Conservation (phyloP, 2,329 filamentous ascomycete species). For the Apiospora kogelbergensis region DNA sequence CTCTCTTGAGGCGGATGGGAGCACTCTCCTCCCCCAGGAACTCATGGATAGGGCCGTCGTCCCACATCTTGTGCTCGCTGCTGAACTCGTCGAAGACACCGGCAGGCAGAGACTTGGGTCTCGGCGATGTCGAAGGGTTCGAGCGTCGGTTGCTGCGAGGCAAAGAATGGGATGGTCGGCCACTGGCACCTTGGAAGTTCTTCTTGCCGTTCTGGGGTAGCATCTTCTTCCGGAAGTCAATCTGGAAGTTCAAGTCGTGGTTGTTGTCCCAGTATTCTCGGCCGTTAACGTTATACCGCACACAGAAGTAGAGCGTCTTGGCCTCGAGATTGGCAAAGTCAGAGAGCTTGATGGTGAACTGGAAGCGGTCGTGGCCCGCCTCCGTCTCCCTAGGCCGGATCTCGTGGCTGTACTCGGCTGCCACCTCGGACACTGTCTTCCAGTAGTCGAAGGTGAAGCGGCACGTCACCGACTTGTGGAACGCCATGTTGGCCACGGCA, state of each 20-base stretch:
- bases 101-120: slow-evolving; percentile 55
- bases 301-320: slow-evolving; percentile 90
- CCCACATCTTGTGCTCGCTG: slow-evolving; percentile 53
- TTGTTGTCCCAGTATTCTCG: slow-evolving; percentile 98
- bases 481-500: slow-evolving; percentile 84
- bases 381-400: slow-evolving; percentile 65
- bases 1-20: slow-evolving; percentile 68
- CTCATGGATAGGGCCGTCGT: slow-evolving; percentile 58
- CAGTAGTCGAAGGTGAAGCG: slow-evolving; percentile 97
- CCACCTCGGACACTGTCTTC: slow-evolving; percentile 96
- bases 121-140: slow-evolving; percentile 38
- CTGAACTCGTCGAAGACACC: slow-evolving; percentile 71
- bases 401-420: slow-evolving; percentile 83
- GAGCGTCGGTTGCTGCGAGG: slow-evolving; percentile 66
- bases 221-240: slow-evolving; percentile 85
- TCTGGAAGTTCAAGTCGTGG: slow-evolving; percentile 79
- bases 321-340: slow-evolving; percentile 88
- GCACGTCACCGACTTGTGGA: slow-evolving; percentile 85
- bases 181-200: slow-evolving; percentile 48
- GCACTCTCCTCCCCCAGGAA: slow-evolving; percentile 68
- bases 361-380: slow-evolving; percentile 81
- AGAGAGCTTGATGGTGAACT: slow-evolving; percentile 89
- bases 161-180: slow-evolving; percentile 53
- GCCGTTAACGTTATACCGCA: slow-evolving; percentile 82
- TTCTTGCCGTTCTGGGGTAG: slow-evolving; percentile 62